Evolutionary conservation across 2,329 filamentous ascomycete species (phyloP), one percentile per base, ranked within the genome.

Genomic region (Blumeriella jaapii): DNA sequence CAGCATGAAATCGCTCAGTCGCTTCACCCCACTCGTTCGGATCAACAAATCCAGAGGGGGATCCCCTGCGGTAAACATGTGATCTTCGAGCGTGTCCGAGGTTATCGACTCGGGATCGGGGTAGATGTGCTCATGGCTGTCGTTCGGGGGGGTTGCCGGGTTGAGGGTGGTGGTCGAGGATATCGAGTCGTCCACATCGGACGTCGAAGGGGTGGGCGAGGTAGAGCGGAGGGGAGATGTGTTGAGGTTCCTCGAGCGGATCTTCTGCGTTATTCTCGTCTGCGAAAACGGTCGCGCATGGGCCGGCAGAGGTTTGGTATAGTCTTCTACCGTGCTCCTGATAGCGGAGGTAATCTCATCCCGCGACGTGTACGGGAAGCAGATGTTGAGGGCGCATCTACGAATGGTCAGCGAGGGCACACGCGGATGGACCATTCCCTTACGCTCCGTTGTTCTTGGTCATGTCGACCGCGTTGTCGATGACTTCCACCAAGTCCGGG

Each of bases 1-100:
- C 20, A 98, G 75, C 87, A 98, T 91, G 52, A 96, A 98, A 57
- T 98, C 91, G 55, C 86, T 95, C 40, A 98, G 65, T 31, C 91
- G 73, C 58, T 87, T 81, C 10, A 98, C 91, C 17, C 87, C 89
- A 44, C 86, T 95, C 4, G 91, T 98, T 32, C 91, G 76, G 32
- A 98, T 71, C 36, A 98, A 77, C 9, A 98, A 69, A 54, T 98
- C 91, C 26, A 96, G 64, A 1, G 91, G 91, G 11, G 91, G 91
- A 43, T 82, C 78, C 34, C 76, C 74, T 31, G 80, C 74, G 3
- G 89, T 96, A 61, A 93, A 91, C 63, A 93, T 84, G 60, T 95
- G 85, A 41, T 76, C 74, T 35, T 79, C 80, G 36, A 98, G 65
- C 0, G 82, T 93, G 43, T 85, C 76, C 18, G 78, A 69, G 1